Percentiles rank a stretch among this genome's conserved stretches.
These are phyloP conservation scores for Primulina huaijiensis DNA, from an alignment of 257 asterid genomes.

Conservation along the genomic window DNA sequence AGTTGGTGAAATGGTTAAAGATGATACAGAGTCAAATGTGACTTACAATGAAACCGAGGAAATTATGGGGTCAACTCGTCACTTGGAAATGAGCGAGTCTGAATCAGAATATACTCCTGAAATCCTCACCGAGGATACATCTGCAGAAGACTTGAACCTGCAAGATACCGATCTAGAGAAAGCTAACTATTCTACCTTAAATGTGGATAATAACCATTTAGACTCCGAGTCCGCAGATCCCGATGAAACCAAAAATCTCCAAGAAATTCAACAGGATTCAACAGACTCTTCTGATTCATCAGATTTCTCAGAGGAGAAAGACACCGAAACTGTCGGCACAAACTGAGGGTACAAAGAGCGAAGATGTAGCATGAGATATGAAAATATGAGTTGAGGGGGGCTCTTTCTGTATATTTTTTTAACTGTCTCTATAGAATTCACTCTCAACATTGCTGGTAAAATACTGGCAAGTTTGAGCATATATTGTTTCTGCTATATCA, in stretches of 20 bases:
- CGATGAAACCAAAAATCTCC: slow-evolving; percentile 36
- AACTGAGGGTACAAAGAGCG: slow-evolving; percentile 53
- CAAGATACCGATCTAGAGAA: slow-evolving; percentile 19
- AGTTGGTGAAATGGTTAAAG: slow-evolving; percentile 33
- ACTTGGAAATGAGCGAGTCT: slow-evolving; percentile 21
- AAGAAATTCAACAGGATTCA: slow-evolving; percentile 49
- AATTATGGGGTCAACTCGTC: slow-evolving; percentile 27
- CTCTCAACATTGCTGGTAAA: slow-evolving; percentile 32
- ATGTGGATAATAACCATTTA: slow-evolving; percentile 14
- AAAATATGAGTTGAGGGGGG: slow-evolving; percentile 25
- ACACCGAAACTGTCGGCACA: slow-evolving; percentile 44
- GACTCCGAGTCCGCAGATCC: slow-evolving; percentile 33
- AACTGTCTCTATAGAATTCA: slow-evolving; percentile 25
- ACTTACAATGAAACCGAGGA: slow-evolving; percentile 31
- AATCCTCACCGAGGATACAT: slow-evolving; percentile 25
- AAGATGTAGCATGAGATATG: slow-evolving; percentile 60
- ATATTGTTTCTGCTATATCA: slow-evolving; percentile 22
- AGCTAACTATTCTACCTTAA: slow-evolving; percentile 26
- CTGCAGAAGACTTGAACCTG: slow-evolving; percentile 26
- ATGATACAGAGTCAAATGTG: slow-evolving; percentile 26
- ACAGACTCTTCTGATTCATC: slow-evolving; percentile 60
- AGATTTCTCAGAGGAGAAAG: slow-evolving; percentile 57
- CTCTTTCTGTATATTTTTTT: slow-evolving; percentile 23
- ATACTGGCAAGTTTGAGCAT: slow-evolving; percentile 32
- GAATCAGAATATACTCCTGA: slow-evolving; percentile 24